Evolutionary conservation across 2,329 filamentous ascomycete species (phyloP), one percentile per base, ranked within the genome.

Genomic region (Zymoseptoria crescenta): DNA sequence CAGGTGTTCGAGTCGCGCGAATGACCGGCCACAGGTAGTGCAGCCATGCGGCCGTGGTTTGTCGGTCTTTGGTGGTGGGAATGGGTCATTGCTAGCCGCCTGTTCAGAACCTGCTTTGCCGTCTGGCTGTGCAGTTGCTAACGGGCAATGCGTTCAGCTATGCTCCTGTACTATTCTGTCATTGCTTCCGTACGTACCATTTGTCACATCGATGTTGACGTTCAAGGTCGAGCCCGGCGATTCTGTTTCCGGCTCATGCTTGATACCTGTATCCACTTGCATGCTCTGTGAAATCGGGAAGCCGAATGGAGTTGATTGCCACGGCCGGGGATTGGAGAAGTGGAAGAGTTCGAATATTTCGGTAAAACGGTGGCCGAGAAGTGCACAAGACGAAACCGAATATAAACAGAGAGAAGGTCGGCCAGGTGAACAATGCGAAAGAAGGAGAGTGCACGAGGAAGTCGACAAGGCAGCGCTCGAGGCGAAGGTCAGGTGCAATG

Each of bases 31-130:
- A 75, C 94, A 99, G 53, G 92, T 97, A 49, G 81, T 85, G 78
- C 94, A 99, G 61, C 96, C 87, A 76, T 99, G 94, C 65, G 94
- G 94, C 64, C 93, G 85, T 58, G 94, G 94, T 79, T 97, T 99
- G 76, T 99, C 94, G 64, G 91, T 96, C 79, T 97, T 99, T 54
- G 93, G 88, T 49, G 89, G 88, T 67, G 89, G 89, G 65, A 89
- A 88, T 52, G 76, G 74, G 51, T 65, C 58, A 56, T 67, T 66
- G 41, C n/a, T 45, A 9, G 53, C 49, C 52, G 49, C 56, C 16
- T 13, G n/a, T 45, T 6, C 35, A 16, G 35, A 45, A 45, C 13
- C n/a, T 52, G 60, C 27, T 35, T 63, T 65, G 51, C 49, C 58
- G 54, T 61, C 65, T 49, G 61, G 52, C 27, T 59, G 52, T 58